phyloP scores from a whole-genome alignment of 2,329 filamentous ascomycete genomes.

The Nothophaeocryptopus gaeumannii region DNA sequence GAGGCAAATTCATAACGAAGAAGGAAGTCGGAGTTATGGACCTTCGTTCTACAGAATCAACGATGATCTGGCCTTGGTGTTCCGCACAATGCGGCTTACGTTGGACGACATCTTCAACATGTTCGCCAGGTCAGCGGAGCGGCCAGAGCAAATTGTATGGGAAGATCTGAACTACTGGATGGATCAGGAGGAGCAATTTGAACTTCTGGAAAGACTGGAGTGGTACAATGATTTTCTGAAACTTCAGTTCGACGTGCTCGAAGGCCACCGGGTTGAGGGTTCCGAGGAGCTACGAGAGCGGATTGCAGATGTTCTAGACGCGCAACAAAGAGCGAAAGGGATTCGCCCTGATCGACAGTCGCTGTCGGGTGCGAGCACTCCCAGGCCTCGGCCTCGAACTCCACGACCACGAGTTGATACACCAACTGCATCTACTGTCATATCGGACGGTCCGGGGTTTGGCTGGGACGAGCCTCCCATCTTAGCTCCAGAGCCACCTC shows the following conservation, averaged over 20 bases:
- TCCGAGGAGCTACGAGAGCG: too few relatives aligned
- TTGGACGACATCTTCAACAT: constrained; percentile 50
- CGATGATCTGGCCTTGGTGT: constrained; percentile 49
- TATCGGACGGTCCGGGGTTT: too few relatives aligned
- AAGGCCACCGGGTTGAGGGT: constrained; percentile 3
- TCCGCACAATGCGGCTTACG: constrained; percentile 51
- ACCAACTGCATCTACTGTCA: too few relatives aligned
- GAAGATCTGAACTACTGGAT: constrained; percentile 48
- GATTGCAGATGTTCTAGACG: too few relatives aligned
- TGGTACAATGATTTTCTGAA: constrained; percentile 52
- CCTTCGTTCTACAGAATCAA: constrained; percentile 41
- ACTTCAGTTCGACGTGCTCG: constrained; percentile 29
- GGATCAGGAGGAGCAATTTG: constrained; percentile 45
- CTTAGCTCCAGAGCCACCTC: constrained; percentile 35
- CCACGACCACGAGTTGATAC: too few relatives aligned
- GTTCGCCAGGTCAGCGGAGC: constrained; percentile 41
- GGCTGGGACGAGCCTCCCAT: too few relatives aligned
- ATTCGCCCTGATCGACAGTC: too few relatives aligned
- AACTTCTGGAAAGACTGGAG: constrained; percentile 48
- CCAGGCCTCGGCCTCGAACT: too few relatives aligned
- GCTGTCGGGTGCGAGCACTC: too few relatives aligned
- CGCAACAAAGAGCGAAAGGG: too few relatives aligned
- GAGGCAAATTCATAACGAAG: constrained; percentile 46
- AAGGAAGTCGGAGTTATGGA: constrained; percentile 41
- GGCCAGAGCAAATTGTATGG: constrained; percentile 52